Evolutionary conservation across 2,329 filamentous ascomycete genomes (phyloP).

Genomic region (Paraphoma sp.): DNA sequence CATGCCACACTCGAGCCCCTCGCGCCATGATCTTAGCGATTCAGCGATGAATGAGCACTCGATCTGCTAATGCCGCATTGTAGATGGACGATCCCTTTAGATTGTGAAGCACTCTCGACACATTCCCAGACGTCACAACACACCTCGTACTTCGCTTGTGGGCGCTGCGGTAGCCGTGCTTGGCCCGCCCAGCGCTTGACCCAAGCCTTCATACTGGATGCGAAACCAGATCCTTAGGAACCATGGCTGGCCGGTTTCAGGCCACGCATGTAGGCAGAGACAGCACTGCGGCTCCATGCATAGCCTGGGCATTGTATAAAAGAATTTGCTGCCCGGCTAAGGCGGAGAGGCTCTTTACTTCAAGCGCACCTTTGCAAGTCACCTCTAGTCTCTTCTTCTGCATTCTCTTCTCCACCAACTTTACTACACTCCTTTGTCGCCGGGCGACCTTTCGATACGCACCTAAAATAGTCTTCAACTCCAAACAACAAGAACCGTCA

Average conservation of each 20-base stretch:
- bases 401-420: conserved; percentile 20
- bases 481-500: conserved; percentile 11
- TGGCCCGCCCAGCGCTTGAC: conserved; percentile 19
- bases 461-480: background rate
- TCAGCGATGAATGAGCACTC: no score
- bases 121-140: conserved; percentile 22
- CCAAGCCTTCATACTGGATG: conserved; percentile 23
- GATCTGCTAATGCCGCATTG: background rate
- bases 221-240: conserved; percentile 34
- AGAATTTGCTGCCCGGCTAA: conserved; percentile 14
- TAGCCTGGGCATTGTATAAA: conserved; percentile 34
- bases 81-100: background rate
- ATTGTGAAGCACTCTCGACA: conserved; percentile 29
- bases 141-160: background rate
- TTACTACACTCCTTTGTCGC: conserved; percentile 40
- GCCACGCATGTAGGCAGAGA: conserved; percentile 10
- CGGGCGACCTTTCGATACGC: conserved; percentile 36
- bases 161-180: conserved; percentile 10
- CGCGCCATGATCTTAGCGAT: no score
- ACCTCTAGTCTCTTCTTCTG: conserved; percentile 15
- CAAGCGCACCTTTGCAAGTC: conserved; percentile 21
- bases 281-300: conserved; percentile 11
- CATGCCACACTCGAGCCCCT: no score
- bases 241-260: conserved; percentile 42
- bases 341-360: conserved; percentile 19